Percentiles rank a stretch among this genome's conserved stretches.
Evolutionary conservation across 2,329 filamentous ascomycete species (phyloP).

Genomic region (Claviceps pusilla): DNA sequence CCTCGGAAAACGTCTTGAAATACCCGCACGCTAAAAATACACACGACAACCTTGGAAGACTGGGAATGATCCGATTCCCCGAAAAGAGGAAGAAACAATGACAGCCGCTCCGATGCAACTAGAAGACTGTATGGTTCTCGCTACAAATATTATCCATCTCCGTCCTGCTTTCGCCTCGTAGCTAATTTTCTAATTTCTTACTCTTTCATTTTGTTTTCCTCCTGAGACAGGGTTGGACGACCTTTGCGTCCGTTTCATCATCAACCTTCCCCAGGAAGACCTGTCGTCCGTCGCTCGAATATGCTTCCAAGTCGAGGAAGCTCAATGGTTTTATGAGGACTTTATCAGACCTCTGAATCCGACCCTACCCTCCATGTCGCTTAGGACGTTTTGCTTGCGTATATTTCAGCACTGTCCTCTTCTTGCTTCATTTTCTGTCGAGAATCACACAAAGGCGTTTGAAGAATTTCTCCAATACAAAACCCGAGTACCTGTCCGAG

Average conservation of each 20-base stretch:
- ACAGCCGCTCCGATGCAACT: constrained; percentile 66
- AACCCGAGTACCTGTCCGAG: constrained; percentile 80
- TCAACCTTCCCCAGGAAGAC: constrained; percentile 88
- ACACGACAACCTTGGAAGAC: background rate
- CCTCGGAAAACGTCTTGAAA: constrained; percentile 14
- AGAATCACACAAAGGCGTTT: constrained; percentile 69
- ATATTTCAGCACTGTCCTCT: constrained; percentile 93
- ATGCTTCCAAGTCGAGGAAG: constrained; percentile 97
- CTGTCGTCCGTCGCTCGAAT: constrained; percentile 80
- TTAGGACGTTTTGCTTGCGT: constrained; percentile 72
- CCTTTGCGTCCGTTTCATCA: constrained; percentile 92
- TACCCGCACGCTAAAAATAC: background rate
- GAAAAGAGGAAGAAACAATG: constrained; percentile 43
- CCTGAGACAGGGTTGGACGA: constrained; percentile 69
- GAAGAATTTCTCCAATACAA: constrained; percentile 91
- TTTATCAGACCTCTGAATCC: constrained; percentile 88
- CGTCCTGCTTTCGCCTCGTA: background rate
- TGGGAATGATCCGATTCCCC: constrained; percentile 7
- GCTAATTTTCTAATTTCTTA: constrained; percentile 9
- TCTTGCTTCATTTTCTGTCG: constrained; percentile 63
- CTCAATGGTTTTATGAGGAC: constrained; percentile 99
- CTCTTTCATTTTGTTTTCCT: background rate
- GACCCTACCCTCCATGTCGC: constrained; percentile 65
- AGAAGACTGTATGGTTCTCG: constrained; percentile 58
- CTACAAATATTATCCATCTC: background rate